These are phyloP conservation scores for Xylariaceae sp. DNA, from an alignment of 2,329 filamentous ascomycete species.

Conservation along the genomic window DNA sequence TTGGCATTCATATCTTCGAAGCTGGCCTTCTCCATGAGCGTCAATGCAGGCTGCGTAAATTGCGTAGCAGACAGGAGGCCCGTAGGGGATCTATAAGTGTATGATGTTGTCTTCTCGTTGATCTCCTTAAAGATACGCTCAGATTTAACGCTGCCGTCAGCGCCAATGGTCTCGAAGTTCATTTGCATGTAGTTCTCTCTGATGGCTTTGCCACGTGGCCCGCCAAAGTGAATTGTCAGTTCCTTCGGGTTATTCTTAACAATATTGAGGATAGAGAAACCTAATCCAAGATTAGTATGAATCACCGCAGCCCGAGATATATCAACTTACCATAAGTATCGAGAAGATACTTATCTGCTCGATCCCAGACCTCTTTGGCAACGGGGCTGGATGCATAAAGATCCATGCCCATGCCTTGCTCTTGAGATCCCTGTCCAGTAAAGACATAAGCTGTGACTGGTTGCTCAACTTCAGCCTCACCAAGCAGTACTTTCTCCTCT, in stretches of 20 bases:
- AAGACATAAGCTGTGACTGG: slow-evolving; percentile 96
- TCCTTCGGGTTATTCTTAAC: slow-evolving; percentile 99
- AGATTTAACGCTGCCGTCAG: slow-evolving; percentile 90
- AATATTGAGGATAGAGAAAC: slow-evolving; percentile 96
- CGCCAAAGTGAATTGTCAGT: slow-evolving; percentile 96
- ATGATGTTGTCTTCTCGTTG: slow-evolving; percentile 84
- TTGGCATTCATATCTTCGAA: slow-evolving; percentile 99
- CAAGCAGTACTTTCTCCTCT: slow-evolving; percentile 92
- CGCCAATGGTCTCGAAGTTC: slow-evolving; percentile 96
- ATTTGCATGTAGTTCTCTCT: slow-evolving; percentile 99
- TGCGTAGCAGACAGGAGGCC: slow-evolving; percentile 95
- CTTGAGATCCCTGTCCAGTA: slow-evolving; percentile 95
- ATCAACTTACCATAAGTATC: slow-evolving; percentile 83
- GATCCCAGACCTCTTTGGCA: slow-evolving; percentile 96
- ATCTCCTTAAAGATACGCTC: slow-evolving; percentile 99
- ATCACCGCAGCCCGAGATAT: background rate
- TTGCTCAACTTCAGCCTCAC: slow-evolving; percentile 96
- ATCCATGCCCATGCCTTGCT: slow-evolving; percentile 99
- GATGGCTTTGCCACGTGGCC: slow-evolving; percentile 92
- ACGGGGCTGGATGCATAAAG: slow-evolving; percentile 90
- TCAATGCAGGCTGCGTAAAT: slow-evolving; percentile 96
- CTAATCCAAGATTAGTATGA: slow-evolving; percentile 37
- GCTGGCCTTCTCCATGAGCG: slow-evolving; percentile 98
- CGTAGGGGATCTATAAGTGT: slow-evolving; percentile 94
- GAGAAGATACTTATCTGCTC: slow-evolving; percentile 95